Conservation (phyloP, 2,329 filamentous ascomycete species). For the Fusarium sp. region DNA sequence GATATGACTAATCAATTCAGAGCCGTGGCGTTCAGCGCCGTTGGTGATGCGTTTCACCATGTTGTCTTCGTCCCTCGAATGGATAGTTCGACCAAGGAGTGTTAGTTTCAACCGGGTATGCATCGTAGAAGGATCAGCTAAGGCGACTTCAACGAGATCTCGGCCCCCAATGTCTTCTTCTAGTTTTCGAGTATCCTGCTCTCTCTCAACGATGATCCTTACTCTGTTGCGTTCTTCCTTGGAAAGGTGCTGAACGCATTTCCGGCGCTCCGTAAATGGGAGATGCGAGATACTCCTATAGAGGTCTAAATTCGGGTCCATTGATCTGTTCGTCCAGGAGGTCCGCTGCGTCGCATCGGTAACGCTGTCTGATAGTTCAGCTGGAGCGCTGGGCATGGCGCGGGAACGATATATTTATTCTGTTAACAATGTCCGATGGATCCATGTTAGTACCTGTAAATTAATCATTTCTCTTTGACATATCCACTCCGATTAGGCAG, state of each 20-base stretch:
- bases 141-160: neutral
- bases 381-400: too few species aligned
- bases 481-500: too few species aligned
- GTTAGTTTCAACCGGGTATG: neutral
- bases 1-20: neutral
- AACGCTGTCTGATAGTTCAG: too few species aligned
- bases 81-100: neutral
- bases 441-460: too few species aligned
- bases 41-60: neutral
- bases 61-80: neutral
- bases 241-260: neutral
- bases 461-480: too few species aligned
- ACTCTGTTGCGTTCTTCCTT: neutral
- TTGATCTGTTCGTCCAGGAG: too few species aligned
- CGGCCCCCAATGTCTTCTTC: neutral
- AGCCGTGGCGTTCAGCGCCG: too few species aligned
- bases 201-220: neutral
- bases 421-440: too few species aligned
- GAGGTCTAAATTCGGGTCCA: too few species aligned
- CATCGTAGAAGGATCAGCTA: neutral
- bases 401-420: too few species aligned
- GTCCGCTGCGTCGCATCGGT: too few species aligned
- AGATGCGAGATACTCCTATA: too few species aligned
- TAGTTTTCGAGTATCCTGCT: neutral
- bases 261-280: neutral